Percentiles rank a stretch among this genome's conserved stretches.
These are phyloP conservation scores for Pneumocystis oryctolagi DNA, from an alignment of 1,139 yeast genomes.

Conservation along the genomic window DNA sequence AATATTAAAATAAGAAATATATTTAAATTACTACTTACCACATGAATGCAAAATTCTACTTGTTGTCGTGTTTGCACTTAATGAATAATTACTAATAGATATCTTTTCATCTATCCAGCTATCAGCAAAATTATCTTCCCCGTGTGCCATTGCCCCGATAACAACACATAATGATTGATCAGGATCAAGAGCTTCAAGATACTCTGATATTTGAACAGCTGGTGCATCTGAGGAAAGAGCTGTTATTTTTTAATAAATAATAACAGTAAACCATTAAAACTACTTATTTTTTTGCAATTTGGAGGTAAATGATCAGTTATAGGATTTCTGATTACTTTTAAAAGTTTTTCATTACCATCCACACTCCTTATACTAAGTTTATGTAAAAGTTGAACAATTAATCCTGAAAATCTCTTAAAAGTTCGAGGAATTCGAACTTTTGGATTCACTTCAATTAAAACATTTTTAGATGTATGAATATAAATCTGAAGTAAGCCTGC, in stretches of 20 bases:
- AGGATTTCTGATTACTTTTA: constrained; percentile 91
- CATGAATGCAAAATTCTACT: constrained; percentile 97
- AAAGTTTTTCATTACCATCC: constrained; percentile 81
- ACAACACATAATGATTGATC: constrained; percentile 94
- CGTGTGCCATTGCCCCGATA: constrained; percentile 99
- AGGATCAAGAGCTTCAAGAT: constrained; percentile 60
- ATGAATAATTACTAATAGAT: constrained; percentile 86
- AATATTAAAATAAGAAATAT: background rate
- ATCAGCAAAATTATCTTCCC: constrained; percentile 92
- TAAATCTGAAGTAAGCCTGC: constrained; percentile 94
- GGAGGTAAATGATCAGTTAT: constrained; percentile 93
- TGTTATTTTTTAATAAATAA: background rate
- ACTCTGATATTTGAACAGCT: constrained; percentile 75
- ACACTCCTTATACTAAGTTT: constrained; percentile 86
- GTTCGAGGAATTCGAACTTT: constrained; percentile 95
- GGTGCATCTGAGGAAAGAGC: constrained; percentile 87
- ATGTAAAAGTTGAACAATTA: constrained; percentile 91
- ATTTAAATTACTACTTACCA: constrained; percentile 23
- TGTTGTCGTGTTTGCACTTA: constrained; percentile 95
- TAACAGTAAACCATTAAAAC: background rate
- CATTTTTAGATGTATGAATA: constrained; percentile 90
- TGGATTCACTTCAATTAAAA: constrained; percentile 87
- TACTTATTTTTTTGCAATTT: constrained; percentile 71
- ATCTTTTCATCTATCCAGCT: constrained; percentile 92
- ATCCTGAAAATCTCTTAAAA: constrained; percentile 89